phyloP scores from a whole-genome alignment of 108 stramenopile genomes.

The Craspedostauros australis region DNA sequence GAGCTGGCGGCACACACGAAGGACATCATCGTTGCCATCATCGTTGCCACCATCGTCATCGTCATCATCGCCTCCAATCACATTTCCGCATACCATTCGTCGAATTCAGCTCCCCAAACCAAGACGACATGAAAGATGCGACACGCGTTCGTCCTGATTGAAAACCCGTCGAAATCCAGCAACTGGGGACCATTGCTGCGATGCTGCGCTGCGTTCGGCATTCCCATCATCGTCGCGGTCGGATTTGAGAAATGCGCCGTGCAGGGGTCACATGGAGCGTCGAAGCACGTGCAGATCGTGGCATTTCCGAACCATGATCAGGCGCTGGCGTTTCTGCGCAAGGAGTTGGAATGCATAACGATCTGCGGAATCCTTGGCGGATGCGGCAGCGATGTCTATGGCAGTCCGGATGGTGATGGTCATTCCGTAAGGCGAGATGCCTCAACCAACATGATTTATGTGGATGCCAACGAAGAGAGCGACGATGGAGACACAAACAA shows the following conservation, averaged over 20 bases:
- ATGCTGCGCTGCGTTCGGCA: conserved; percentile 78
- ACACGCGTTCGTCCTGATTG: conserved; percentile 64
- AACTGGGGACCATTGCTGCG: conserved; percentile 76
- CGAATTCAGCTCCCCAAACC: too few species aligned
- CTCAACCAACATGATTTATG: background rate
- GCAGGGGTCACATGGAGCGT: conserved; percentile 70
- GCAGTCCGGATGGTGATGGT: conserved; percentile 9
- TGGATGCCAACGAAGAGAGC: background rate
- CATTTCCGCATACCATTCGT: too few species aligned
- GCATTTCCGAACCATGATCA: conserved; percentile 56
- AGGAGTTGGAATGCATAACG: conserved; percentile 7
- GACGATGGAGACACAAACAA: background rate
- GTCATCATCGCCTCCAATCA: too few species aligned
- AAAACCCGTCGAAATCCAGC: conserved; percentile 69
- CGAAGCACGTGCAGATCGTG: conserved; percentile 57
- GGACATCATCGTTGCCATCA: too few species aligned
- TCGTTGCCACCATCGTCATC: too few species aligned
- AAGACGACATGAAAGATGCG: too few species aligned
- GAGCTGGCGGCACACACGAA: too few species aligned
- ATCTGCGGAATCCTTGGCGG: conserved; percentile 9
- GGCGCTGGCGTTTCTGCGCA: conserved; percentile 20
- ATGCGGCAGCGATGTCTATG: conserved; percentile 7
- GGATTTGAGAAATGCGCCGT: conserved; percentile 62
- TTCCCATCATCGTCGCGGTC: conserved; percentile 50
- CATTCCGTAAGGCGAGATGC: background rate